Percentiles rank a stretch among this genome's conserved stretches.
Evolutionary conservation across 2,329 filamentous ascomycete genomes (phyloP).

Genomic region (Torrubiella hemipterigena): DNA sequence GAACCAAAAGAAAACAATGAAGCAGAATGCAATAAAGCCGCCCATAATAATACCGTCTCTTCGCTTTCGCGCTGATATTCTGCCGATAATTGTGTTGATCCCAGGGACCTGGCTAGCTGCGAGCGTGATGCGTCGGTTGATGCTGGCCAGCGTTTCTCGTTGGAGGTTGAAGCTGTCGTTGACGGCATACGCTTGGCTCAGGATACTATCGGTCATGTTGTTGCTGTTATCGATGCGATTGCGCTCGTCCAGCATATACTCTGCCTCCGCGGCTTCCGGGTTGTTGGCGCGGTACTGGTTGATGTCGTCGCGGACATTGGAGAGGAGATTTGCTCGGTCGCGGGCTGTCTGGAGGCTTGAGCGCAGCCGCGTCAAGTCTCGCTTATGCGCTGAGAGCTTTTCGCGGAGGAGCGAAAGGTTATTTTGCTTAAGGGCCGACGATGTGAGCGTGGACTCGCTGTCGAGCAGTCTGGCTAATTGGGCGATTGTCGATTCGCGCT

Average conservation of each 20-base stretch:
- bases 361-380: conserved; percentile 67
- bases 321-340: conserved; percentile 79
- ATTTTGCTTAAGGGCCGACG: conserved; percentile 93
- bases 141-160: conserved; percentile 74
- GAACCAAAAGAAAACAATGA: conserved; percentile 74
- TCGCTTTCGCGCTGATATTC: conserved; percentile 90
- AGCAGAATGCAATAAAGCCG: conserved; percentile 82
- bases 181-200: conserved; percentile 92
- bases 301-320: conserved; percentile 85
- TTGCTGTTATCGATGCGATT: conserved; percentile 78
- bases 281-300: conserved; percentile 75
- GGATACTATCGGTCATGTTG: conserved; percentile 75
- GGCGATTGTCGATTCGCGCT: conserved; percentile 72
- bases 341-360: conserved; percentile 64
- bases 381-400: conserved; percentile 75
- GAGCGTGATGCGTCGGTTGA: conserved; percentile 80
- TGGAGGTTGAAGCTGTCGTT: conserved; percentile 85
- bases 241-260: conserved; percentile 94
- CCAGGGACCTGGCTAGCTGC: conserved; percentile 88
- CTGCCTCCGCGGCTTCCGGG: conserved; percentile 72
- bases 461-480: conserved; percentile 85
- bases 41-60: conserved; percentile 92
- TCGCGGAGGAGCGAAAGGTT: conserved; percentile 87
- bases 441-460: conserved; percentile 75
- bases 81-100: conserved; percentile 79